A percentile compares a stretch with the other conserved stretches of the same genome.
These are phyloP conservation scores for Calocybe gangraenosa DNA, from an alignment of 768 basidiomycete genomes.

Conservation along the genomic window DNA sequence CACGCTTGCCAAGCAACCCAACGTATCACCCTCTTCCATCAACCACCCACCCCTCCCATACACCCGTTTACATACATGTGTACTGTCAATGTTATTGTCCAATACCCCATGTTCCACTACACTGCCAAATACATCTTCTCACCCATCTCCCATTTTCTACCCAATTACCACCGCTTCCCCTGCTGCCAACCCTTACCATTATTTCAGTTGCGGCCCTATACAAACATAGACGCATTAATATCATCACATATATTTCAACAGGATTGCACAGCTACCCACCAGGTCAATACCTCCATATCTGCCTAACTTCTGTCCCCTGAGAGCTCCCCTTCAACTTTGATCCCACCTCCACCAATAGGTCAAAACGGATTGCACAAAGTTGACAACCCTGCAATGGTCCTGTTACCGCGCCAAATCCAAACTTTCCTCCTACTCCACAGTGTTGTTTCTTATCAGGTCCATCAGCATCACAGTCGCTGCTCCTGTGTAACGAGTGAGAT, in stretches of 20 bases:
- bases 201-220: conserved; percentile 29
- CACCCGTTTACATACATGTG: conserved; percentile 27
- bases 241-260: conserved; percentile 27
- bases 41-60: conserved; percentile 25
- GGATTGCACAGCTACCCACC: too few relatives aligned
- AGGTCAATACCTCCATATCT: too few relatives aligned
- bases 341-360: conserved; percentile 3
- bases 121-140: conserved; percentile 16
- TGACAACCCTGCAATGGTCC: conserved; percentile 53
- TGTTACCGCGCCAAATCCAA: conserved; percentile 48
- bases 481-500: too few relatives aligned
- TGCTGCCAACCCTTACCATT: conserved; percentile 59
- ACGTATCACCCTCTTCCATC: conserved; percentile 16
- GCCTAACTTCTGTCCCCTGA: too few relatives aligned
- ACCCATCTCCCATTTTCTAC: conserved; percentile 33
- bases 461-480: conserved; percentile 47
- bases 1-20: conserved; percentile 33
- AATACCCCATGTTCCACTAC: too few relatives aligned
- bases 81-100: conserved; percentile 36
- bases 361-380: conserved; percentile 22
- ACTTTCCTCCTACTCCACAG: conserved; percentile 66
- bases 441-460: conserved; percentile 81
- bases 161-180: conserved; percentile 54
- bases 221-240: conserved; percentile 24
- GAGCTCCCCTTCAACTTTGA: too few relatives aligned